Evolutionary conservation across 345 rosid genomes (phyloP).

Genomic region (Sonneratia caseolaris): DNA sequence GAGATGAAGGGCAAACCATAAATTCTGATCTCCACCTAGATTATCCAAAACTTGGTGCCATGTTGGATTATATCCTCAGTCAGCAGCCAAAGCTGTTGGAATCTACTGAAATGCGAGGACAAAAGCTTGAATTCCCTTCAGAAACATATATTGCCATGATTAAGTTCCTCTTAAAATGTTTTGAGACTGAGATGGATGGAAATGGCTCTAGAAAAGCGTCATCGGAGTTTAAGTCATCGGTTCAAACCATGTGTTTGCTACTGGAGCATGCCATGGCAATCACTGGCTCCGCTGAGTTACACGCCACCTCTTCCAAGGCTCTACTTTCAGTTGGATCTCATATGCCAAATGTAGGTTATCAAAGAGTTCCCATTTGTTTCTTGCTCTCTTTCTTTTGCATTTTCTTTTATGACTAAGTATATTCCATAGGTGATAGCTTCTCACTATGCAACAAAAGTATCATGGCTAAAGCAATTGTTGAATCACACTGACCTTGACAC

Average conservation of each 20-base stretch:
- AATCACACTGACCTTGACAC: slow-evolving; percentile 74
- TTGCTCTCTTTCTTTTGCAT: slow-evolving; percentile 10
- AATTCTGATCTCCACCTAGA: slow-evolving; percentile 35
- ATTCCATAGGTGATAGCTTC: slow-evolving; percentile 55
- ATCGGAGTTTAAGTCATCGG: slow-evolving; percentile 51
- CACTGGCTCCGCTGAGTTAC: slow-evolving; percentile 79
- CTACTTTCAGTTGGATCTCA: slow-evolving; percentile 64
- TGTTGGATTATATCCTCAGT: slow-evolving; percentile 64
- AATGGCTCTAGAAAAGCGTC: slow-evolving; percentile 40
- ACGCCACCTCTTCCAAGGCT: slow-evolving; percentile 71
- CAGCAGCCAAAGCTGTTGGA: slow-evolving; percentile 67
- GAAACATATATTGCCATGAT: slow-evolving; percentile 66
- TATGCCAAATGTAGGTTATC: slow-evolving; percentile 59
- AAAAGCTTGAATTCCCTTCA: slow-evolving; percentile 71
- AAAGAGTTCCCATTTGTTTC: background rate
- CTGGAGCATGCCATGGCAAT: slow-evolving; percentile 82
- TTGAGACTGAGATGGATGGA: slow-evolving; percentile 62
- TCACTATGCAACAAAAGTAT: slow-evolving; percentile 45
- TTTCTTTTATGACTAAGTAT: background rate
- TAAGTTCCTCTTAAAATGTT: slow-evolving; percentile 71
- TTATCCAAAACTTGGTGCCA: slow-evolving; percentile 62
- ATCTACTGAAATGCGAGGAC: slow-evolving; percentile 59
- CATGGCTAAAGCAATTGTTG: slow-evolving; percentile 78
- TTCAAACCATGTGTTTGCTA: slow-evolving; percentile 55
- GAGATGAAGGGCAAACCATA: slow-evolving; percentile 33